Base-by-base conservation (phyloP, 2,329 filamentous ascomycete species). In the Biscogniauxia marginata region DNA sequence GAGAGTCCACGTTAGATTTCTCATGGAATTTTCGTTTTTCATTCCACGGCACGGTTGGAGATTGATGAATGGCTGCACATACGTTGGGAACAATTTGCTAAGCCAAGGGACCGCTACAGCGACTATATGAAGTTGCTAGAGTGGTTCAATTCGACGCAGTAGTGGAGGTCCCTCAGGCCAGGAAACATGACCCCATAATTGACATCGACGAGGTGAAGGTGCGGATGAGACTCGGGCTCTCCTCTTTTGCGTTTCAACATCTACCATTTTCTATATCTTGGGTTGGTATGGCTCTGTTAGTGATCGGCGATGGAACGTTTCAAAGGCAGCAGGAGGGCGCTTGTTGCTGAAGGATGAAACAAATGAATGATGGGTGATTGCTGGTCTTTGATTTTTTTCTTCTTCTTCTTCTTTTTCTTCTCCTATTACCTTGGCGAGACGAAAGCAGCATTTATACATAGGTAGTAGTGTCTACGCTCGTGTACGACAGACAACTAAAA, bases 221-320 rank as follows among this genome's bases (percentile, higher is more conserved):
- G n/a, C n/a, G n/a, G n/a, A n/a, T n/a, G 46, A 49, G 24, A 21
- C 20, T 34, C 30, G 30, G 30, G 30, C 45, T 7, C 16, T 34
- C 7, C 21, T 16, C 6, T 5, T n/a, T 34, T 30, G 9, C 53
- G 54, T 63, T 60, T 60, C 53, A 51, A 53, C 58, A 61, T 65
- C 58, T 60, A 63, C 62, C 59, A 54, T 55, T 60, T 62, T 59
- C 54, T 63, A 62, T 65, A 62, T 65, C 60, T 62, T 61, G 61
- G 55, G 61, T 59, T 63, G 50, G 52, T 52, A 57, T 57, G 56
- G 54, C 30, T 34, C 30, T 34, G 30, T 16, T 34, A 46, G 44
- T 8, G 20, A 46, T n/a, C n/a, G n/a, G n/a, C n/a, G n/a, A n/a
- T n/a, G n/a, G n/a, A n/a, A n/a, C n/a, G n/a, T n/a, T n/a, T n/a